A percentile compares a stretch with the other conserved stretches of the same genome.
phyloP scores from a whole-genome alignment of 1,284 basidiomycete species.

The Heliocybe sulcata region DNA sequence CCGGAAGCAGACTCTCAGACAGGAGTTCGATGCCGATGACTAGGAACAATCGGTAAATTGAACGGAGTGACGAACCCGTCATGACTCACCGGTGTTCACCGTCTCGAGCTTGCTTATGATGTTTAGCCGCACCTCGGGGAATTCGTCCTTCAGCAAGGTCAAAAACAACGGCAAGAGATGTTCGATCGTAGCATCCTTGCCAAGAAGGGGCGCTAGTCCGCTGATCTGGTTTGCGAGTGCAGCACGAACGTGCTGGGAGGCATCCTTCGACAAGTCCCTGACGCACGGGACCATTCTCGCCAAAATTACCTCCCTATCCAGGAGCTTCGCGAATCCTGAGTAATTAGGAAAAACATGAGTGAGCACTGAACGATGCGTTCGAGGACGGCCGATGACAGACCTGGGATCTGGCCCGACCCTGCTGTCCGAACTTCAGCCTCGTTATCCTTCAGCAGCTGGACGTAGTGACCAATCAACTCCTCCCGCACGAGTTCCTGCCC shows the following conservation, averaged over 20 bases:
- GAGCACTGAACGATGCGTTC: neutral
- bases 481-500: constrained; percentile 90
- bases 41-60: constrained; percentile 20
- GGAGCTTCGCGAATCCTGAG: constrained; percentile 90
- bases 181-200: constrained; percentile 93
- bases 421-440: constrained; percentile 99
- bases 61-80: neutral
- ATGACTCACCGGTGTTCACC: constrained; percentile 78
- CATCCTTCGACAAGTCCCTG: constrained; percentile 89
- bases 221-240: constrained; percentile 96
- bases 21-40: constrained; percentile 97
- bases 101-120: constrained; percentile 99
- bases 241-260: constrained; percentile 95
- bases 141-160: constrained; percentile 96
- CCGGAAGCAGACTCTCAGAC: constrained; percentile 93
- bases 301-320: constrained; percentile 93
- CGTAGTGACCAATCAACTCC: constrained; percentile 91
- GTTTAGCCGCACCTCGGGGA: constrained; percentile 96
- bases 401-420: constrained; percentile 93
- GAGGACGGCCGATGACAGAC: constrained; percentile 32
- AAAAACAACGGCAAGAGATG: constrained; percentile 96
- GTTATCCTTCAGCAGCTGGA: constrained; percentile 94
- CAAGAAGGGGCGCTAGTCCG: constrained; percentile 93
- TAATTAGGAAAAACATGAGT: constrained; percentile 5
- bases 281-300: constrained; percentile 95